phyloP scores from a whole-genome alignment of 2,329 filamentous ascomycete genomes.

The Curvularia verruculosa region DNA sequence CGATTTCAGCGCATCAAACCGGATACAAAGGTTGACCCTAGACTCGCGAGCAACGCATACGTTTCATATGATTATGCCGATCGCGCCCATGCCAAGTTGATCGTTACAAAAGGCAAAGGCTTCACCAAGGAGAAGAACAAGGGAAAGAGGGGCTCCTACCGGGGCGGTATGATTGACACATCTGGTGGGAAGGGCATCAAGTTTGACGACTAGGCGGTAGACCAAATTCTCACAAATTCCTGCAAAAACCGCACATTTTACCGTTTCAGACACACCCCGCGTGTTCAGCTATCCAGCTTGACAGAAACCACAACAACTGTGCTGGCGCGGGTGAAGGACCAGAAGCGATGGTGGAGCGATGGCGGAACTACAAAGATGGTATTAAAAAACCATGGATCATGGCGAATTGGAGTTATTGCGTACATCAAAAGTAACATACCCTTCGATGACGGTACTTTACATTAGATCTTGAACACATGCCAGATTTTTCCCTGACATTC shows the following conservation, averaged over 20 bases:
- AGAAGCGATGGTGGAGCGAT: background rate
- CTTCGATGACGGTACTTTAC: constrained; percentile 11
- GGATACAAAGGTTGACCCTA: constrained; percentile 70
- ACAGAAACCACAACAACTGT: background rate
- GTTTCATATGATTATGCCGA: constrained; percentile 86
- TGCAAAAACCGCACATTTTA: too few species aligned
- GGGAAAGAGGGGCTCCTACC: constrained; percentile 77
- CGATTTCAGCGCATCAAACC: constrained; percentile 80
- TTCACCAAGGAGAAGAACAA: constrained; percentile 99
- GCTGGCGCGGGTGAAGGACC: background rate
- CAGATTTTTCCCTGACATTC: background rate
- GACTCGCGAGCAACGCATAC: constrained; percentile 79
- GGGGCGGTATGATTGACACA: constrained; percentile 86
- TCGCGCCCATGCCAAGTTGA: constrained; percentile 83
- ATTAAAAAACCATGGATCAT: background rate
- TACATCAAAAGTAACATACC: constrained; percentile 33
- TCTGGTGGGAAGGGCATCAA: constrained; percentile 83
- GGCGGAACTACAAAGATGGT: background rate
- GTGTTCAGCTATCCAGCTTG: background rate
- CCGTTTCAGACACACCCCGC: background rate
- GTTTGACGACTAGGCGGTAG: constrained; percentile 74
- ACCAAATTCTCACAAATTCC: background rate
- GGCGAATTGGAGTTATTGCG: constrained; percentile 18
- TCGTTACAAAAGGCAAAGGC: constrained; percentile 90
- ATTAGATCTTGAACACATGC: background rate